Evolutionary conservation across 192 early-diverging fungal genomes (phyloP), one percentile per base, ranked within the genome.

Genomic region (Allomyces macrogynus): DNA sequence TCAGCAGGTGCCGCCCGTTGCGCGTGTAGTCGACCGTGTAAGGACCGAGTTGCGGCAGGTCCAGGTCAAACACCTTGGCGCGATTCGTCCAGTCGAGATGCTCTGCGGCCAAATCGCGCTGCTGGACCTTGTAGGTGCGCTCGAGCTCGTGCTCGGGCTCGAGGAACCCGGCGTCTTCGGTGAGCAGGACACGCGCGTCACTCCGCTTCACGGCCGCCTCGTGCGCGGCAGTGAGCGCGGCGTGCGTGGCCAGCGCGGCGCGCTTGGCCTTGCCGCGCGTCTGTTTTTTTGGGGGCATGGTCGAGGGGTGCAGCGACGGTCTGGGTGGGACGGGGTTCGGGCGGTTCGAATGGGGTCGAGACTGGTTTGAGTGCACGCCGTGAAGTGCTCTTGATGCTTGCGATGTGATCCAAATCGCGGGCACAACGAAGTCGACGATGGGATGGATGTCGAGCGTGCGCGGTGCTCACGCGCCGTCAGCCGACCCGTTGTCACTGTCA

Each of bases 11-110:
- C 26, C 77, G 72, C 62, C 92, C 92, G 71, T 93, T 93, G 12
- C 84, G 81, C 32, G 94, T 91, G 76, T 95, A 95, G 68, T 93
- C 83, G 44, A 94, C 23, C n/a, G 80, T 49, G 70, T 95, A 97
- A 12, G 92, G 89, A 14, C 92, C 92, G 73, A 91, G 89, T 5
- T 88, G 85, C 9, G 67, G 62, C 42, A 94, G 76, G 32, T 87
- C 75, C 60, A 94, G 77, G 71, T 89, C 76, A 67, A 91, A 92
- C 5, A 24, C 20, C 79, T 92, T 93, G 65, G 73, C 74, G 0
- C 78, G 64, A 5, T 87, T 90, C 65, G 79, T 80, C 24, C 87
- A 65, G 68, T 95, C 92, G 20, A 93, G 78, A 54, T 83, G 73
- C 22, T 87, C 77, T 3, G 66, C 71, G 61, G 78, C 42, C 62